These are phyloP conservation scores for Capsicum baccatum DNA, from an alignment of 257 asterid species.

Conservation along the genomic window DNA sequence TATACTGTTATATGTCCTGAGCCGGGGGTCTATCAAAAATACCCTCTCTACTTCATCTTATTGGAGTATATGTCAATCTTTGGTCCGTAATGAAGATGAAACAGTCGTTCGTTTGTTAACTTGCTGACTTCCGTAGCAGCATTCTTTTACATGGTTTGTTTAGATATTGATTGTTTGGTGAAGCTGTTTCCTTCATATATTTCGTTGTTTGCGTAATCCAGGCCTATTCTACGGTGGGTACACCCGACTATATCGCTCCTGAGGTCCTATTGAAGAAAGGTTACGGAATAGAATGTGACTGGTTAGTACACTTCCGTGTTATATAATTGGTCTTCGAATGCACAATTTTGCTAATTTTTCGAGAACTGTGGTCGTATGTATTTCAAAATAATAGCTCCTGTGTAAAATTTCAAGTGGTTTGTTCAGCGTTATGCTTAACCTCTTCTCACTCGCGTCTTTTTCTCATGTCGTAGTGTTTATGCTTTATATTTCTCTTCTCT, in stretches of 20 bases:
- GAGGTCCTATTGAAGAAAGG: constrained; percentile 44
- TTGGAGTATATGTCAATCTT: background rate
- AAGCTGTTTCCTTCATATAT: background rate
- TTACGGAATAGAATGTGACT: constrained; percentile 45
- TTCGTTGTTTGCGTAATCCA: constrained; percentile 18
- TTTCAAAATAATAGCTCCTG: background rate
- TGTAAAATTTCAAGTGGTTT: background rate
- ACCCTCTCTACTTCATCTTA: background rate
- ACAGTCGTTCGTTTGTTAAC: constrained; percentile 1
- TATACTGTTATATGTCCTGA: too few species aligned
- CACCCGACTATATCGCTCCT: constrained; percentile 45
- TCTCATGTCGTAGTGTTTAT: background rate
- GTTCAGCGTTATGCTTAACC: background rate
- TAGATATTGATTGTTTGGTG: background rate
- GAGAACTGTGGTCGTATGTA: background rate
- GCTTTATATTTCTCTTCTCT: background rate
- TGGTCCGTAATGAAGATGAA: background rate
- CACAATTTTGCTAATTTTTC: background rate
- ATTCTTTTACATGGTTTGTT: constrained; percentile 10
- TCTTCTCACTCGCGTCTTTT: background rate
- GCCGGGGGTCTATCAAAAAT: too few species aligned
- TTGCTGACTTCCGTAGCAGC: background rate
- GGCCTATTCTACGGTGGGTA: constrained; percentile 46
- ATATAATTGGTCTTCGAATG: background rate
- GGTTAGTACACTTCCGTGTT: constrained; percentile 36